These are phyloP conservation scores for Sporobolomyces roseus DNA, from an alignment of 768 basidiomycete genomes.

Conservation along the genomic window DNA sequence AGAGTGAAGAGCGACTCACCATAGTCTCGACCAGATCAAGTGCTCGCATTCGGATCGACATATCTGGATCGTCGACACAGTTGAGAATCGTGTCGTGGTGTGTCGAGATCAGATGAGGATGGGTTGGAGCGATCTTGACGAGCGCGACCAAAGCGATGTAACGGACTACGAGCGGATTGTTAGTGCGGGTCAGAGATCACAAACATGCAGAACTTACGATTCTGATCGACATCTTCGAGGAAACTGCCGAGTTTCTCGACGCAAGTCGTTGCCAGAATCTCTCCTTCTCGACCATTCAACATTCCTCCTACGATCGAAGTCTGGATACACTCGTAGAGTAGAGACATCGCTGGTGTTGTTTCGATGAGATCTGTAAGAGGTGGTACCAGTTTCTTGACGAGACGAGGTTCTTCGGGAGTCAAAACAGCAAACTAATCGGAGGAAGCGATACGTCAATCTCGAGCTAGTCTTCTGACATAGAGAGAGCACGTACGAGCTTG, in stretches of 20 bases:
- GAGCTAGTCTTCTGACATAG: not conserved
- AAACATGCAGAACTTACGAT: constrained; percentile 71
- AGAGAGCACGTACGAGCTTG: constrained; percentile 65
- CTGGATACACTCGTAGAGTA: constrained; percentile 96
- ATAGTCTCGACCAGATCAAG: constrained; percentile 90
- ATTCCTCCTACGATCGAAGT: constrained; percentile 97
- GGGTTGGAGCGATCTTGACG: constrained; percentile 78
- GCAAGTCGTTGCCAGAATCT: constrained; percentile 74
- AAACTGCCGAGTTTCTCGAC: constrained; percentile 91
- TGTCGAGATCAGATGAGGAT: constrained; percentile 77
- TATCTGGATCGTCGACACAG: constrained; percentile 86
- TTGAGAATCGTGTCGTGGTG: constrained; percentile 86
- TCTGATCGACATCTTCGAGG: constrained; percentile 88
- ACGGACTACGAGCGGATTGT: too few species aligned
- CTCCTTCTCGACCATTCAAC: constrained; percentile 59
- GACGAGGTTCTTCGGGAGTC: constrained; percentile 83
- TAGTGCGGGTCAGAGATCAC: too few species aligned
- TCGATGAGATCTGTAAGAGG: constrained; percentile 94
- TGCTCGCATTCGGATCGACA: constrained; percentile 92
- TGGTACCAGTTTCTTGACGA: constrained; percentile 88
- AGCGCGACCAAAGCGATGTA: constrained; percentile 93
- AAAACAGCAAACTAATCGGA: constrained; percentile 87
- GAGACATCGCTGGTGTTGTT: constrained; percentile 88
- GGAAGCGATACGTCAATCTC: not conserved
- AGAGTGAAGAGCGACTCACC: constrained; percentile 54